Conservation (phyloP, 129 eudicot genomes). For the Saposhnikovia divaricata region DNA sequence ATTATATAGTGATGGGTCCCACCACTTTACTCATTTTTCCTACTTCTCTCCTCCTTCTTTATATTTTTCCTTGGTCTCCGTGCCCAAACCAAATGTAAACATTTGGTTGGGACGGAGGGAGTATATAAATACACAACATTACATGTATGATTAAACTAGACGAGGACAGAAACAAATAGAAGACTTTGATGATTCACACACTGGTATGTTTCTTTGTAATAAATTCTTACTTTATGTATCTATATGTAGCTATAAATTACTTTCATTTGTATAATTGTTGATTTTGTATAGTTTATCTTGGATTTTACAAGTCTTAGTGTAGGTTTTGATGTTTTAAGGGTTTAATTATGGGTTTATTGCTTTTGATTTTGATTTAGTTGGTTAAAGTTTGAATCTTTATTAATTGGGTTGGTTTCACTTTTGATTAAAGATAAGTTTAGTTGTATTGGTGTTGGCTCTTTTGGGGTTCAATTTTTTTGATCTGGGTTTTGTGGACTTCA, state of each 20-base stretch:
- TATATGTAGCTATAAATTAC: neutral
- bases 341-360: constrained; percentile 8
- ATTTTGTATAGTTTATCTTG: neutral
- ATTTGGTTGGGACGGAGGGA: too few relatives aligned
- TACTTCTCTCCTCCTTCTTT: too few relatives aligned
- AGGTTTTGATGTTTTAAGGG: constrained; percentile 18
- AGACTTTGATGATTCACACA: constrained; percentile 16
- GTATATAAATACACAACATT: neutral
- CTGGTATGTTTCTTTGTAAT: constrained; percentile 8
- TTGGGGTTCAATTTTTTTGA: constrained; percentile 4
- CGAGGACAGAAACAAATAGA: constrained; percentile 14
- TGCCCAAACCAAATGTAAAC: too few relatives aligned
- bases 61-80: too few relatives aligned
- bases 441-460: neutral
- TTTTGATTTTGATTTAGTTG: neutral
- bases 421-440: neutral
- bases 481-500: constrained; percentile 3
- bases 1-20: too few relatives aligned
- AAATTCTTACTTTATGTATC: neutral
- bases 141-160: neutral
- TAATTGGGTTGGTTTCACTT: neutral
- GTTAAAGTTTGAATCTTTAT: neutral
- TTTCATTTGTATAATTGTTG: neutral
- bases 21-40: too few relatives aligned
- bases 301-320: neutral